phyloP scores from a whole-genome alignment of 371 early-diverging fungal species.

The Mucor mucedo region DNA sequence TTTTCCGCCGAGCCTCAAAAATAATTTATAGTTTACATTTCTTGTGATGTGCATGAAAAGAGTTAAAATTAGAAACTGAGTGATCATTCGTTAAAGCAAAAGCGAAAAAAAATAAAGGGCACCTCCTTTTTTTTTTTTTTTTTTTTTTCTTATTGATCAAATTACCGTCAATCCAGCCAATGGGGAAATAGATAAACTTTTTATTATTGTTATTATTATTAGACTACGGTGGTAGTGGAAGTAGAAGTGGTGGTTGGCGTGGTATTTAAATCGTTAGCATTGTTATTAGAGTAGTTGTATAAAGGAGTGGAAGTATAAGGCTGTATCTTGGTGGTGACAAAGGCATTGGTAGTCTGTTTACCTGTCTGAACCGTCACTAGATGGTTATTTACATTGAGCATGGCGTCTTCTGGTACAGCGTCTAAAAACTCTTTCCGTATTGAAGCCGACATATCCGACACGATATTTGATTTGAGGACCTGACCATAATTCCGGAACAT shows the following conservation, averaged over 20 bases:
- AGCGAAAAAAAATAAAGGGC: no score
- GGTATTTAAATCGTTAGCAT: neutral
- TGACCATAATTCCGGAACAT: constrained; percentile 62
- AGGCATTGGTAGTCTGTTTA: neutral
- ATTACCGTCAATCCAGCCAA: neutral
- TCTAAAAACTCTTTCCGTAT: constrained; percentile 48
- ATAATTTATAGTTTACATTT: no score
- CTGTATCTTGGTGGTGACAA: constrained; percentile 13
- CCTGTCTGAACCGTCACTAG: neutral
- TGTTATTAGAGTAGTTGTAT: constrained; percentile 3
- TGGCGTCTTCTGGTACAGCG: constrained; percentile 51
- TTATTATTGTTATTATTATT: neutral
- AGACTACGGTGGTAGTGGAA: neutral
- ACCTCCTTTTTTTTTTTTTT: neutral
- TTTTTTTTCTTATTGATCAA: constrained; percentile 1
- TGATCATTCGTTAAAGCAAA: no score
- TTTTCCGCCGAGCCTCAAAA: no score
- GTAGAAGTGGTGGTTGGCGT: constrained; percentile 13
- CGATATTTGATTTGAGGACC: constrained; percentile 56
- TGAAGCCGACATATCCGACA: constrained; percentile 48
- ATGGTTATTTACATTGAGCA: constrained; percentile 39
- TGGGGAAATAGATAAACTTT: neutral
- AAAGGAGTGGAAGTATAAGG: constrained; percentile 1
- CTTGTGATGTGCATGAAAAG: no score
- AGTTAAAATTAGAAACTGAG: no score